Conservation (phyloP, 495 filamentous ascomycete genomes). For the Penicilliopsis zonata region DNA sequence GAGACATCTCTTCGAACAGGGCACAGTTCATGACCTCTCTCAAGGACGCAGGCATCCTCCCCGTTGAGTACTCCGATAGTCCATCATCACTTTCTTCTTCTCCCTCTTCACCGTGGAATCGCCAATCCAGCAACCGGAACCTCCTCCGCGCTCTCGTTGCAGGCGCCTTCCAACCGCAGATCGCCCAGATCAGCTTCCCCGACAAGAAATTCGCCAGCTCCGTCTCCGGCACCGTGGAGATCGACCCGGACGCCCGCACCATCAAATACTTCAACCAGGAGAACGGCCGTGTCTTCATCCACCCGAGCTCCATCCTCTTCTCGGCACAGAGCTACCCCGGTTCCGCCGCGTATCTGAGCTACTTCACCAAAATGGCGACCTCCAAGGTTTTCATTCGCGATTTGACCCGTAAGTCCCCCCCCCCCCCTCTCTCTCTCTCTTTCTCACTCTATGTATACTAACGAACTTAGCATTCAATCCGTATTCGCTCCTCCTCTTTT, state of each 20-base stretch:
- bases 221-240: constrained; percentile 72
- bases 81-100: constrained; percentile 4
- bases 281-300: constrained; percentile 80
- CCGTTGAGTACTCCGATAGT: constrained; percentile 30
- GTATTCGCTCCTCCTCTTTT: constrained; percentile 84
- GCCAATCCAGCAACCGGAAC: constrained; percentile 38
- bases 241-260: constrained; percentile 82
- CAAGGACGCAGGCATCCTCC: constrained; percentile 72
- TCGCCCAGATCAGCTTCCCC: constrained; percentile 82
- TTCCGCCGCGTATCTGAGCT: constrained; percentile 60
- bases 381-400: constrained; percentile 83
- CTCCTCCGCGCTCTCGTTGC: constrained; percentile 84
- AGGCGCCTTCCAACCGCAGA: constrained; percentile 79
- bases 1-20: constrained; percentile 77
- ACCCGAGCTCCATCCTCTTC: constrained; percentile 80
- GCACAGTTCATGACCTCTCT: constrained; percentile 78
- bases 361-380: constrained; percentile 83
- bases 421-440: constrained; percentile 1
- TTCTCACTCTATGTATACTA: constrained; percentile 1
- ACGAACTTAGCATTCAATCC: constrained; percentile 64
- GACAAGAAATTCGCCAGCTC: constrained; percentile 89
- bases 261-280: constrained; percentile 89
- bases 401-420: constrained; percentile 58
- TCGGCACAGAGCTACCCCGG: constrained; percentile 62
- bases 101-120: constrained; percentile 23